Conservation (phyloP, 495 filamentous ascomycete species). For the Daldinia bambusicola region DNA sequence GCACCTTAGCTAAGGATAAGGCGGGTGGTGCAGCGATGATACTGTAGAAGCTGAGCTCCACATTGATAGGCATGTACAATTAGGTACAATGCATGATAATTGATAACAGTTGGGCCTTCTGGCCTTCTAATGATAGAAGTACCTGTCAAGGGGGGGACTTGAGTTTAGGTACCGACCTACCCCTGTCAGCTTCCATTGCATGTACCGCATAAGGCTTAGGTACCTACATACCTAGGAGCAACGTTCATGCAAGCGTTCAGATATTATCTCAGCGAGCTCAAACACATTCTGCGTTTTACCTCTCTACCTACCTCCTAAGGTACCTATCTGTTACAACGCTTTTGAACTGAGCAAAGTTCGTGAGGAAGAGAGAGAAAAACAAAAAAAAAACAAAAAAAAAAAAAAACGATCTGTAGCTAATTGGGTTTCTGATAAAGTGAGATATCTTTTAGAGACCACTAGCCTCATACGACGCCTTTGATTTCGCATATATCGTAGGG, state of each 20-base stretch:
- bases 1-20: conserved; percentile 1
- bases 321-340: too few species aligned
- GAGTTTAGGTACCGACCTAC: conserved; percentile 2
- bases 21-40: not conserved
- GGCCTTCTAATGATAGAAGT: not conserved
- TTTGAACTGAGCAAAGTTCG: too few species aligned
- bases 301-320: too few species aligned
- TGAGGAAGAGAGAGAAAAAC: too few species aligned
- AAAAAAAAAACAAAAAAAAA: too few species aligned
- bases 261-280: not conserved
- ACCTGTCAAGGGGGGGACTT: not conserved
- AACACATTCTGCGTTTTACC: too few species aligned
- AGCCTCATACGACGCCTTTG: too few species aligned
- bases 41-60: conserved; percentile 25
- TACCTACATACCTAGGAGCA: conserved; percentile 8
- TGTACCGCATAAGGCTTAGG: conserved; percentile 4
- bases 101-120: conserved; percentile 14
- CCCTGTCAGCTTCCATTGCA: conserved; percentile 9
- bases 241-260: conserved; percentile 18
- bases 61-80: conserved; percentile 1
- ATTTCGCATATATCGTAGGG: too few species aligned
- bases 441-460: too few species aligned
- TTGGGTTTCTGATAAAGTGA: too few species aligned
- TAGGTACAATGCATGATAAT: too few species aligned
- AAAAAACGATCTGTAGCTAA: too few species aligned